These are phyloP conservation scores for Globisporangium cylindrosporum DNA, from an alignment of 352 stramenopile species.

Conservation along the genomic window DNA sequence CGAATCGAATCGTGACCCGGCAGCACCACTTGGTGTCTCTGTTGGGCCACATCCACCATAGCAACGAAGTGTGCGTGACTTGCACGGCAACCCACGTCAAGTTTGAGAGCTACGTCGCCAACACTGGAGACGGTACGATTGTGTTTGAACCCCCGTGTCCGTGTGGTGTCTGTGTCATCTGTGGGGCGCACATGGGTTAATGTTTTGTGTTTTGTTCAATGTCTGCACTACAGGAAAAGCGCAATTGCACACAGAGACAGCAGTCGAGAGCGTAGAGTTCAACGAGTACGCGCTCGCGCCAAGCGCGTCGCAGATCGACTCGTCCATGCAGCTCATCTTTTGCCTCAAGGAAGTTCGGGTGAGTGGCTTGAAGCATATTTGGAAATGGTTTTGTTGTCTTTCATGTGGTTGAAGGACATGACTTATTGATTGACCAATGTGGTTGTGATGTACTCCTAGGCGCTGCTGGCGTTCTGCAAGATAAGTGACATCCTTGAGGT, in stretches of 20 bases:
- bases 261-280: slow-evolving; percentile 76
- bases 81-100: slow-evolving; percentile 62
- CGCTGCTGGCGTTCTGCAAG: slow-evolving; percentile 77
- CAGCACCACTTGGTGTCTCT: slow-evolving; percentile 77
- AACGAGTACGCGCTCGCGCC: slow-evolving; percentile 63
- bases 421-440: not conserved
- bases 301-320: slow-evolving; percentile 30
- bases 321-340: slow-evolving; percentile 76
- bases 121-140: slow-evolving; percentile 38
- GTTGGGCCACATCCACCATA: slow-evolving; percentile 79
- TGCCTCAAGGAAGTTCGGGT: slow-evolving; percentile 81
- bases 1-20: slow-evolving; percentile 52
- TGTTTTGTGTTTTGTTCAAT: not conserved
- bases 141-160: not conserved
- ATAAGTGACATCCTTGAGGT: slow-evolving; percentile 71
- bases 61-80: slow-evolving; percentile 70
- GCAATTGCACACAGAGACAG: slow-evolving; percentile 81
- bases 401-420: not conserved
- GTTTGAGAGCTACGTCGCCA: slow-evolving; percentile 79
- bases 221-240: slow-evolving; percentile 37
- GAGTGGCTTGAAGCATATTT: slow-evolving; percentile 11
- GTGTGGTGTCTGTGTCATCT: not conserved
- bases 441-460: slow-evolving; percentile 17
- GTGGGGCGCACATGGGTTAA: not conserved
- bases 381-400: not conserved